Evolutionary conservation across 306 rosid species (phyloP), one percentile per base, ranked within the genome.

Genomic region (Begonia fuchsioides): DNA sequence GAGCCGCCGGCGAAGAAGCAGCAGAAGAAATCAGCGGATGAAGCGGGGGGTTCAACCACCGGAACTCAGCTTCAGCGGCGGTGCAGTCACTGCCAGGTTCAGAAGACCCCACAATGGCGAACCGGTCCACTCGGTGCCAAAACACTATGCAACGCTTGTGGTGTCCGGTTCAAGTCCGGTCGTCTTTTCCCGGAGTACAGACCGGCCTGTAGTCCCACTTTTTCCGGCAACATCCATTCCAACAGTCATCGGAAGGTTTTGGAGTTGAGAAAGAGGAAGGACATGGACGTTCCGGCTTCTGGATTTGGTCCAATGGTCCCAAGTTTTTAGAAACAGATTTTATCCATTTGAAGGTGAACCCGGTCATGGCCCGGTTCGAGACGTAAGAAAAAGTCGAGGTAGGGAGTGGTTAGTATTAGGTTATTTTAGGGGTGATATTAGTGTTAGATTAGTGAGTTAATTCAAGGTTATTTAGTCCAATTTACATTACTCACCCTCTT

Each of bases 61-160:
- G 72, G 59, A 65, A 18, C 61, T 32, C 80, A 66, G 19, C 41
- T 72, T 50, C 88, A 74, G 70, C 68, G 97, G 45, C 75, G 93
- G 71, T 88, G 97, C 50, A 79, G 80, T 55, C 97, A 88, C 50
- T 88, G 97, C 43, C 86, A 66, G 7, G 95, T 79, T 26, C 93
- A 88, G 63, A 84, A 76, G 64, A 88, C 97, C 14, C 97, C 97
- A 2, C 97, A 88, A 66, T 88, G 97, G 97, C 69, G 97, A 53
- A 68, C 97, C 66, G 97, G 97, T 47, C 97, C 97, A 0, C 54
- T 61, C 5, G 97, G 97, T 1, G 59, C 95, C 1, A 88, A 88
- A 68, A 88, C 97, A 1, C 72, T 88, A 4, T 88, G 97, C 52
- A 88, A 88, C 59, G 97, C 97, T 3, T 88, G 97, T 14, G 97